Percentiles rank a stretch among this genome's conserved stretches.
phyloP scores from a whole-genome alignment of 768 basidiomycete species.

The Daedalea quercina region DNA sequence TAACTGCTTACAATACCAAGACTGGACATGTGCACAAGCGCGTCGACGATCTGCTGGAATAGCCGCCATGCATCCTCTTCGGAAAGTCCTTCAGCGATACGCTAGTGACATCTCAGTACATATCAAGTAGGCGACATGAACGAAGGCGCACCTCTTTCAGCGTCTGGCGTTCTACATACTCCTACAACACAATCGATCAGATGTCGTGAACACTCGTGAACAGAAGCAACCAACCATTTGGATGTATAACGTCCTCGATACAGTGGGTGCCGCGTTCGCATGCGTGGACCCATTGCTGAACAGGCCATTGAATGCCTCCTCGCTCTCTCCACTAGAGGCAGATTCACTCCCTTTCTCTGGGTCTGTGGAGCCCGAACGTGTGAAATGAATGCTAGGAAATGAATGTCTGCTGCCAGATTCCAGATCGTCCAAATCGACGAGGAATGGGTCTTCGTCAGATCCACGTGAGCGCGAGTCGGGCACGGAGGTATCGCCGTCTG shows the following conservation, averaged over 20 bases:
- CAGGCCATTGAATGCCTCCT: slow-evolving; percentile 7
- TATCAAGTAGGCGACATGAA: background rate
- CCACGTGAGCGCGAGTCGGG: slow-evolving; percentile 33
- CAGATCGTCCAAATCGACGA: slow-evolving; percentile 58
- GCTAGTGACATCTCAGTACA: slow-evolving; percentile 27
- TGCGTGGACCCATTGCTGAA: slow-evolving; percentile 11
- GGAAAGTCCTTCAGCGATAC: slow-evolving; percentile 71
- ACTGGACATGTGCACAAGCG: slow-evolving; percentile 83
- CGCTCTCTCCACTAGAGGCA: slow-evolving; percentile 30
- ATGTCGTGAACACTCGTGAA: background rate
- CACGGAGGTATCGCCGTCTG: slow-evolving; percentile 51
- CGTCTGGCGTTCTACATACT: slow-evolving; percentile 89
- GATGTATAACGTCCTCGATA: slow-evolving; percentile 71
- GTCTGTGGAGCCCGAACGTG: slow-evolving; percentile 35
- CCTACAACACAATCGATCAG: slow-evolving; percentile 45
- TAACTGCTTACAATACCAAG: slow-evolving; percentile 73
- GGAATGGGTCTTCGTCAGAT: slow-evolving; percentile 42
- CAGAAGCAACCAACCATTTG: slow-evolving; percentile 65
- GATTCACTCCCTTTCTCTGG: slow-evolving; percentile 40
- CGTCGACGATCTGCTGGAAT: slow-evolving; percentile 86
- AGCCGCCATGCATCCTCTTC: slow-evolving; percentile 88
- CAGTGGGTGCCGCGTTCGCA: slow-evolving; percentile 14
- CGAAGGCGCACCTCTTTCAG: slow-evolving; percentile 58
- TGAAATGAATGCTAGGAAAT: slow-evolving; percentile 87
- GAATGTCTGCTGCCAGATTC: slow-evolving; percentile 50